Percentiles rank a stretch among this genome's conserved stretches.
These are phyloP conservation scores for Liquidambar formosana DNA, from an alignment of 164 flowering plant genomes.

Conservation along the genomic window DNA sequence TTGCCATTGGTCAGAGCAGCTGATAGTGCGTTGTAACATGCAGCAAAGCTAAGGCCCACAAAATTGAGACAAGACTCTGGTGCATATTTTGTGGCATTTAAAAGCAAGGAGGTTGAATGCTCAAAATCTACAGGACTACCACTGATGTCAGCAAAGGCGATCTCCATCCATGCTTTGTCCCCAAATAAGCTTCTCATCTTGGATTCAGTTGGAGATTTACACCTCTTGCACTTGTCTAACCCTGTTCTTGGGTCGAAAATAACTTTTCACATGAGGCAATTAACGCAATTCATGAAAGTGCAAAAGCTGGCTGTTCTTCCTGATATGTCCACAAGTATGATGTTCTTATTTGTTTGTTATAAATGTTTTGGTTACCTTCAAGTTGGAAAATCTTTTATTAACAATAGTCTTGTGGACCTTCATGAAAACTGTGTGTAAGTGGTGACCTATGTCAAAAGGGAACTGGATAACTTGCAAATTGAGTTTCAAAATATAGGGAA, in stretches of 20 bases:
- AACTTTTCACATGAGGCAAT: conserved; percentile 42
- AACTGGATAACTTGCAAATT: background rate
- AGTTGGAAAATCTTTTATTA: conserved; percentile 10
- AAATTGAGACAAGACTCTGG: conserved; percentile 63
- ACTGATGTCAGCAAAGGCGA: conserved; percentile 47
- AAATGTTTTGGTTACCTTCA: background rate
- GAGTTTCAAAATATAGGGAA: background rate
- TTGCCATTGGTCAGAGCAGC: conserved; percentile 21
- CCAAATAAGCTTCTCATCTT: conserved; percentile 55
- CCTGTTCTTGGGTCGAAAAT: conserved; percentile 37
- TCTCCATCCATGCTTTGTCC: conserved; percentile 63
- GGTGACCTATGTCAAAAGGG: background rate
- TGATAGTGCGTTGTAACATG: conserved; percentile 42
- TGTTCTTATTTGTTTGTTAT: conserved; percentile 6
- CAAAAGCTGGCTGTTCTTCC: conserved; percentile 66
- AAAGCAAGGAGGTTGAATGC: conserved; percentile 26
- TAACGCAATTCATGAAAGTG: conserved; percentile 56
- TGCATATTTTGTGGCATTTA: conserved; percentile 53
- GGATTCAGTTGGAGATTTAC: conserved; percentile 73
- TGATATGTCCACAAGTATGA: conserved; percentile 53
- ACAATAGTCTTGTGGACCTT: background rate
- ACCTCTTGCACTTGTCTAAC: conserved; percentile 42
- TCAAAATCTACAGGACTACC: conserved; percentile 18
- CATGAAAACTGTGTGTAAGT: background rate
- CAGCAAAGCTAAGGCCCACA: conserved; percentile 56